A percentile compares a stretch with the other conserved stretches of the same genome.
These are phyloP conservation scores for Speleostelium caveatum DNA, from an alignment of 78 protist species.

Conservation along the genomic window DNA sequence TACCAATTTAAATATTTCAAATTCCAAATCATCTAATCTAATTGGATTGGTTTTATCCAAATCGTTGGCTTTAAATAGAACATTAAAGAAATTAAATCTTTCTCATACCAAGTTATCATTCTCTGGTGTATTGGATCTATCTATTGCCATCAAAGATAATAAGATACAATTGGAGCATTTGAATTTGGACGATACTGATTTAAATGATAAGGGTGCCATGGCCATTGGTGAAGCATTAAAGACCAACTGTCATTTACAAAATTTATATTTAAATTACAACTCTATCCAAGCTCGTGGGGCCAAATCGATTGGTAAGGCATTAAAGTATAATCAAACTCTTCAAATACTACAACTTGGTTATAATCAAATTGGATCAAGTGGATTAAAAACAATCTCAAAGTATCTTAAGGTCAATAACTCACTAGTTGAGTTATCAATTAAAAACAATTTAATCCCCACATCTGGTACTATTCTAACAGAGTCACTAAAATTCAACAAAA, in stretches of 20 bases:
- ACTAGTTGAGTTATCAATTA: constrained; percentile 27
- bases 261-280: constrained; percentile 43
- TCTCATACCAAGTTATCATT: constrained; percentile 40
- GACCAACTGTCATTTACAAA: not conserved
- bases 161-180: constrained; percentile 10
- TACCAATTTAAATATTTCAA: constrained; percentile 21
- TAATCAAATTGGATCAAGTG: constrained; percentile 46
- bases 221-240: constrained; percentile 34
- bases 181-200: constrained; percentile 40
- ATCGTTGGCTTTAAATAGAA: not conserved
- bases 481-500: constrained; percentile 4
- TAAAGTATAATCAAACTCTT: constrained; percentile 16
- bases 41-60: constrained; percentile 64
- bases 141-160: constrained; percentile 20
- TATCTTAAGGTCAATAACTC: constrained; percentile 26
- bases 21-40: constrained; percentile 49
- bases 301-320: constrained; percentile 31
- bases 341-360: constrained; percentile 45
- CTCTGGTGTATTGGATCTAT: constrained; percentile 35
- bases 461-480: constrained; percentile 16
- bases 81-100: not conserved
- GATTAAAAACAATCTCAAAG: constrained; percentile 20
- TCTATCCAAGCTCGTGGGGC: constrained; percentile 31
- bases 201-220: constrained; percentile 46
- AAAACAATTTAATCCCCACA: constrained; percentile 39